Evolutionary conservation across 2,329 filamentous ascomycete genomes (phyloP).

Genomic region (Chaetomium globosum): DNA sequence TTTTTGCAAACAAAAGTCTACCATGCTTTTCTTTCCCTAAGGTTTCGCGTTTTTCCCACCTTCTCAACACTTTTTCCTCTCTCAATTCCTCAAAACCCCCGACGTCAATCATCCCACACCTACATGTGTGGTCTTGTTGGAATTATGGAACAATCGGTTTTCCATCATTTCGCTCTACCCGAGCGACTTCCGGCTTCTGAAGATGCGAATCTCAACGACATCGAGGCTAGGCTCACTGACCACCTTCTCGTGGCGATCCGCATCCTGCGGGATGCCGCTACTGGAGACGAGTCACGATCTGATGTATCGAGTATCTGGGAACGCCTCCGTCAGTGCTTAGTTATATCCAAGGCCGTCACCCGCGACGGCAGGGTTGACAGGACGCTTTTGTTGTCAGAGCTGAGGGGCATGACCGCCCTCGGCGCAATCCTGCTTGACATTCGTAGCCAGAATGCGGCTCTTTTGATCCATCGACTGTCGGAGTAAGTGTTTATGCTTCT

Average conservation of each 20-base stretch:
- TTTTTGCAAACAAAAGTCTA: not conserved
- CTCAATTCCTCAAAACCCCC: not conserved
- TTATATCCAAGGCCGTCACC: not conserved
- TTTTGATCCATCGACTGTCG: not conserved
- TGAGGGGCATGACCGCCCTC: not conserved
- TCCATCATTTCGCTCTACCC: not conserved
- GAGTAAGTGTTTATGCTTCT: not conserved
- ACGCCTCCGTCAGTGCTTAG: not conserved
- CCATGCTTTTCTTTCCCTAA: not conserved
- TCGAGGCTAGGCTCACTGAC: not conserved
- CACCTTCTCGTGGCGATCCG: not conserved
- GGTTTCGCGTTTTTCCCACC: not conserved
- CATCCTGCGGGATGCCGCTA: not conserved
- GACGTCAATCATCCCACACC: not conserved
- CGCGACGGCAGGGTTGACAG: not conserved
- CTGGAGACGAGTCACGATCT: not conserved
- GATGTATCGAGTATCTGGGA: not conserved
- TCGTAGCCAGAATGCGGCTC: not conserved
- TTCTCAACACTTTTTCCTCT: not conserved
- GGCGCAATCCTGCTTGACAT: not conserved
- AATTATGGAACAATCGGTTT: not conserved
- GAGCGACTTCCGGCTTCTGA: not conserved
- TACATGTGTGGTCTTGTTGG: too few relatives aligned
- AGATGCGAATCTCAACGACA: not conserved
- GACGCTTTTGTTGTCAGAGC: not conserved